Conservation (phyloP, 164 flowering plant species). For the Sedum album region DNA sequence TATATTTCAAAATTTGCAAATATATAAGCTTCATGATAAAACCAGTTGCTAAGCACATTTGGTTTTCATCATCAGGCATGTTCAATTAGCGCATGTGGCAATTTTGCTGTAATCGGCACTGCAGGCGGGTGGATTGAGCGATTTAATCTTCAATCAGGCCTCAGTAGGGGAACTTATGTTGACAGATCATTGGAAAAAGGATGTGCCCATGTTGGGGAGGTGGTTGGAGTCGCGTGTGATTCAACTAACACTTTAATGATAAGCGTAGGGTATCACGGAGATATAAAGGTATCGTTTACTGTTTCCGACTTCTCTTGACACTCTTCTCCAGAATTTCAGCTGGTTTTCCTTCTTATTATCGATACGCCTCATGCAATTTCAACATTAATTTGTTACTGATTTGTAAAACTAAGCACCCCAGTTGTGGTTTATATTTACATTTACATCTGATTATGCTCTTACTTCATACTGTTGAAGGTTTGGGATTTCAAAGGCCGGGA, state of each 20-base stretch:
- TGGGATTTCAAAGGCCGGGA: constrained; percentile 87
- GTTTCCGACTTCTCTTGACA: background rate
- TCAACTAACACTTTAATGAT: constrained; percentile 80
- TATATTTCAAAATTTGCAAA: too few relatives aligned
- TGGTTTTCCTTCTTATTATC: background rate
- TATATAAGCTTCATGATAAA: too few relatives aligned
- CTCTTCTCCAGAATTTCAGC: background rate
- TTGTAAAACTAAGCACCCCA: background rate
- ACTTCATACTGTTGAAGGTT: constrained; percentile 33
- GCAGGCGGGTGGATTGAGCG: constrained; percentile 97
- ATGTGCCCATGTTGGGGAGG: constrained; percentile 73
- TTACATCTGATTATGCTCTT: background rate
- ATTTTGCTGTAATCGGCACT: constrained; percentile 86
- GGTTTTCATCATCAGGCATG: constrained; percentile 42
- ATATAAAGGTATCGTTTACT: constrained; percentile 53
- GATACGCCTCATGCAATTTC: background rate
- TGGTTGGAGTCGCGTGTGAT: constrained; percentile 90
- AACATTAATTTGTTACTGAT: background rate
- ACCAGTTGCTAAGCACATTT: background rate
- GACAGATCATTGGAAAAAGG: constrained; percentile 42
- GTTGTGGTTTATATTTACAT: background rate
- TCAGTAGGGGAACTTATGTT: constrained; percentile 76
- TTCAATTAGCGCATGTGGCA: constrained; percentile 89
- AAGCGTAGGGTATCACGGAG: constrained; percentile 91
- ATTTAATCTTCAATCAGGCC: constrained; percentile 94